Percentiles rank a stretch among this genome's conserved stretches.
phyloP scores from a whole-genome alignment of 1,284 basidiomycete genomes.

The Lignosus rhinocerotis region DNA sequence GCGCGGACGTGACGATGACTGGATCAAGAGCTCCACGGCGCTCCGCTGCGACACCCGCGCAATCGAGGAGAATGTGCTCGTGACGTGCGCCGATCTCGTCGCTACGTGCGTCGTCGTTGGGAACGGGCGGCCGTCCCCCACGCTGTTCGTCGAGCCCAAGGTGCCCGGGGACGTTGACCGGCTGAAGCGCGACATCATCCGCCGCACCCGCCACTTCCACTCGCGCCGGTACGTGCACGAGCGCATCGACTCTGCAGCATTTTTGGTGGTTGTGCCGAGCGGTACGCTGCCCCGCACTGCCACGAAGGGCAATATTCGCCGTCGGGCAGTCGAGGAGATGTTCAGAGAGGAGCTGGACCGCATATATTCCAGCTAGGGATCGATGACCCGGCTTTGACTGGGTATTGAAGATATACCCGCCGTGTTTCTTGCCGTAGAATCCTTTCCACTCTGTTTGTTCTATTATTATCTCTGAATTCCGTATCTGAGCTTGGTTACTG shows the following conservation, averaged over 20 bases:
- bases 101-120: constrained; percentile 67
- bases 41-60: constrained; percentile 74
- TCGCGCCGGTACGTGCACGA: constrained; percentile 67
- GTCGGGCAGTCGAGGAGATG: constrained; percentile 60
- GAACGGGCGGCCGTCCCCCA: constrained; percentile 61
- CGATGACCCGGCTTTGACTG: constrained; percentile 7
- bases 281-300: constrained; percentile 63
- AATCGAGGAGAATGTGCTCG: constrained; percentile 68
- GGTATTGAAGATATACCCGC: too few relatives aligned
- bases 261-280: constrained; percentile 59
- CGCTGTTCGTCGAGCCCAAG: constrained; percentile 59
- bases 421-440: too few relatives aligned
- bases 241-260: constrained; percentile 52
- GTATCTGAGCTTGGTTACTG: too few relatives aligned
- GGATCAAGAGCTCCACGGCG: constrained; percentile 77
- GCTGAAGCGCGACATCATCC: constrained; percentile 62
- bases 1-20: constrained; percentile 71
- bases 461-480: too few relatives aligned
- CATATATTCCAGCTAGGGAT: constrained; percentile 36
- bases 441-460: too few relatives aligned
- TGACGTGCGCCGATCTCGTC: constrained; percentile 54
- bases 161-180: constrained; percentile 26
- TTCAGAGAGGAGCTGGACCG: constrained; percentile 52
- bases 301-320: constrained; percentile 73
- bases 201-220: constrained; percentile 65